phyloP scores from a whole-genome alignment of 768 basidiomycete genomes.

The Chalciporus chontae region DNA sequence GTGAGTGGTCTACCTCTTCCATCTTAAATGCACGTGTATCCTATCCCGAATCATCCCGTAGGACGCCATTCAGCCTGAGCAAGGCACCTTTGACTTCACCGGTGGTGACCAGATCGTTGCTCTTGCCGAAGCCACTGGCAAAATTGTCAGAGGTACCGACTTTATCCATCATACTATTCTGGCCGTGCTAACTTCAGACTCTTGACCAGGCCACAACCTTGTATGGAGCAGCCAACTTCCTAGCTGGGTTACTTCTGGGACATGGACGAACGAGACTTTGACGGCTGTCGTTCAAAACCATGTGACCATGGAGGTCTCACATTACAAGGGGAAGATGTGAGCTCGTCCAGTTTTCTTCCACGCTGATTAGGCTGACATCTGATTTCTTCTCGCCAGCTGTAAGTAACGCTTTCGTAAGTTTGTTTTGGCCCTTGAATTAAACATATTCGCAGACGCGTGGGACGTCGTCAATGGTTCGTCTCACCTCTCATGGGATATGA shows the following conservation, averaged over 20 bases:
- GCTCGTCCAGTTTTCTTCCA: not conserved
- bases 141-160: constrained; percentile 15
- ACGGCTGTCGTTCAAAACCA: constrained; percentile 16
- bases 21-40: not conserved
- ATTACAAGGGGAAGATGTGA: constrained; percentile 15
- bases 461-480: constrained; percentile 20
- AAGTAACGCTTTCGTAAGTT: constrained; percentile 1
- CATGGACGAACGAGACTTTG: constrained; percentile 15
- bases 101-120: constrained; percentile 20
- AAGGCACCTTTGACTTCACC: constrained; percentile 21
- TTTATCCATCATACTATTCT: not conserved
- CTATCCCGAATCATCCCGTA: not conserved
- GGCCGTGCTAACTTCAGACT: not conserved
- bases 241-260: constrained; percentile 12
- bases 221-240: constrained; percentile 19
- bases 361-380: not conserved
- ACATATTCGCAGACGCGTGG: constrained; percentile 13
- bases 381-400: constrained; percentile 4
- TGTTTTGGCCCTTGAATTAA: not conserved
- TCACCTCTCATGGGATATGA: not conserved
- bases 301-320: constrained; percentile 15
- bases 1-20: constrained; percentile 6
- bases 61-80: constrained; percentile 22
- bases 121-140: constrained; percentile 17
- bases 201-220: constrained; percentile 17